Conservation (phyloP, 768 basidiomycete genomes). For the Suillus luteus region DNA sequence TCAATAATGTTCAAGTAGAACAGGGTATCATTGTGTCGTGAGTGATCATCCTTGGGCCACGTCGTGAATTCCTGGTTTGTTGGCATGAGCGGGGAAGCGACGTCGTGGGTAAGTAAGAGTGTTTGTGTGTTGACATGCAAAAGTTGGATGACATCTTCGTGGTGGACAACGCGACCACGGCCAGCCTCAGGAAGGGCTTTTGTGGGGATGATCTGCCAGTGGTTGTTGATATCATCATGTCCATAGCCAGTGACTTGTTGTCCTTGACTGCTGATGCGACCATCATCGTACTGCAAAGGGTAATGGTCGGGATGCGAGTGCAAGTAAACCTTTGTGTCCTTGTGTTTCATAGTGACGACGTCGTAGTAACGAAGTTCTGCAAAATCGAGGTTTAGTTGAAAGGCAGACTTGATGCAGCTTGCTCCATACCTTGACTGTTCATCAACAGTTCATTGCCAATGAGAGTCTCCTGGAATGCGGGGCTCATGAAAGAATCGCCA, state of each 20-base stretch:
- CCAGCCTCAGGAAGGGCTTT: constrained; percentile 93
- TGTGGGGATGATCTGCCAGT: constrained; percentile 95
- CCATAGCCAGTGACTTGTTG: constrained; percentile 97
- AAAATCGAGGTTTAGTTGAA: constrained; percentile 8
- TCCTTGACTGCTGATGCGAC: constrained; percentile 92
- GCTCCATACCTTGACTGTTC: constrained; percentile 79
- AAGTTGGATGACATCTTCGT: constrained; percentile 87
- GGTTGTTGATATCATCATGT: constrained; percentile 92
- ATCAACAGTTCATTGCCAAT: constrained; percentile 88
- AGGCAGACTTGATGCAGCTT: background rate
- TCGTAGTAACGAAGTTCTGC: constrained; percentile 94
- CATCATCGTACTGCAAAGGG: constrained; percentile 93
- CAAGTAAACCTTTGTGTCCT: constrained; percentile 89
- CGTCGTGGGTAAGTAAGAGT: constrained; percentile 91
- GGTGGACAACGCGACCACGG: constrained; percentile 87
- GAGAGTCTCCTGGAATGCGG: constrained; percentile 96
- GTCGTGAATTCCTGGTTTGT: constrained; percentile 99
- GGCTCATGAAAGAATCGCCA: constrained; percentile 97
- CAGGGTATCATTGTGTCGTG: constrained; percentile 84
- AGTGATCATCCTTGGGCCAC: constrained; percentile 75
- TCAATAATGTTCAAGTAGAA: constrained; percentile 79
- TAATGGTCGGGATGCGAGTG: constrained; percentile 93
- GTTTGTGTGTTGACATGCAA: constrained; percentile 85
- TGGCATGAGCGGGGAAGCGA: constrained; percentile 94
- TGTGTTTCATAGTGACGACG: constrained; percentile 83